Conservation (phyloP, 2,329 filamentous ascomycete genomes). For the Colletotrichum costaricense region DNA sequence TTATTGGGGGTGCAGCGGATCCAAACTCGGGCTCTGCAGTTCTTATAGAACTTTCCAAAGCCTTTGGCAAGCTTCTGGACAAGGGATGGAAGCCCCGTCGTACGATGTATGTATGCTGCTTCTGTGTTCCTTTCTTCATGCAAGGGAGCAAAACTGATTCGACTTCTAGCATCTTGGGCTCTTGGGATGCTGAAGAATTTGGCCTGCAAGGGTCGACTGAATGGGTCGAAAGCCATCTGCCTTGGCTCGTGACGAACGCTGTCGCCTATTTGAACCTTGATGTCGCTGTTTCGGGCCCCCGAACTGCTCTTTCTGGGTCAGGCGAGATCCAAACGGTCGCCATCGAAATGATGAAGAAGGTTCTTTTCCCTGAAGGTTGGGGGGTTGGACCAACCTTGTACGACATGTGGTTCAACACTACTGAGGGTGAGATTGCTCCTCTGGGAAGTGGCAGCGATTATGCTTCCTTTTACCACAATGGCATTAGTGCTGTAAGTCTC, state of each 20-base stretch:
- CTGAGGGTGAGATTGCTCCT: constrained; percentile 18
- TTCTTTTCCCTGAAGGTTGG: constrained; percentile 27
- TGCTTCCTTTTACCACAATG: constrained; percentile 27
- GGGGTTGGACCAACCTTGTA: constrained; percentile 26
- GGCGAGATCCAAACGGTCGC: constrained; percentile 25
- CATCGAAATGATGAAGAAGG: constrained; percentile 31
- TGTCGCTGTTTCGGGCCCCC: constrained; percentile 56
- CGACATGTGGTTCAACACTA: constrained; percentile 32
- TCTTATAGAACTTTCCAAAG: constrained; percentile 60
- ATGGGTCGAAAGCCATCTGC: constrained; percentile 27
- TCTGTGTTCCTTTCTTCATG: too few species aligned
- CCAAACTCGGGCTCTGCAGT: constrained; percentile 62
- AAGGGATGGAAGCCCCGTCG: constrained; percentile 63
- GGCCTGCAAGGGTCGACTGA: constrained; percentile 28
- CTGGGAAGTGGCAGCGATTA: constrained; percentile 23
- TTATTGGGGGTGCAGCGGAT: constrained; percentile 62
- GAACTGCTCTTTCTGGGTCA: constrained; percentile 47
- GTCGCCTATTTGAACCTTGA: constrained; percentile 61
- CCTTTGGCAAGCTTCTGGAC: constrained; percentile 57
- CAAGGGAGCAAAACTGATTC: too few species aligned
- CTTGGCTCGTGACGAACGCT: constrained; percentile 19
- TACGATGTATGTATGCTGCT: constrained; percentile 44
- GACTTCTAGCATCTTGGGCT: constrained; percentile 46
- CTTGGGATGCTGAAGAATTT: constrained; percentile 50
- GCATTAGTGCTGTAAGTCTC: constrained; percentile 17